These are phyloP conservation scores for Backusella morwellensis DNA, from an alignment of 192 early-diverging fungal species.

Conservation along the genomic window DNA sequence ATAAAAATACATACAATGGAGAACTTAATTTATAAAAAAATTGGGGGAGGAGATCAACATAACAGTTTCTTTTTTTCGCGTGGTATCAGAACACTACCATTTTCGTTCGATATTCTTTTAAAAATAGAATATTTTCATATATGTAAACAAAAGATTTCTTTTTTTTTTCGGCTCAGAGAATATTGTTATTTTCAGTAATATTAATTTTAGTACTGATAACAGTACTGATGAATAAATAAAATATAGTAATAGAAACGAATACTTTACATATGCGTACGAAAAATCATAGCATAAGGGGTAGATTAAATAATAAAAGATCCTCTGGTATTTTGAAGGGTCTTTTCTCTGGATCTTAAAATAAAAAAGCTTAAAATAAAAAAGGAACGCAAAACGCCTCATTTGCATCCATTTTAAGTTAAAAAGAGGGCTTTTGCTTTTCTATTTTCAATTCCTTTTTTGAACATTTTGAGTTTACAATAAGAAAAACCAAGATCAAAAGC, in stretches of 20 bases:
- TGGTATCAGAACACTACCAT: neutral
- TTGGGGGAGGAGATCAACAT: neutral
- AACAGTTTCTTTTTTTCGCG: neutral
- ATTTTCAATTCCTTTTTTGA: neutral
- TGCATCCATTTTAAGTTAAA: slow-evolving; percentile 1
- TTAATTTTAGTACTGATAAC: no score
- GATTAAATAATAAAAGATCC: no score
- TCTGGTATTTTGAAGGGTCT: neutral
- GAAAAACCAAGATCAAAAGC: neutral
- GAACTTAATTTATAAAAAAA: neutral
- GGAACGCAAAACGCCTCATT: neutral
- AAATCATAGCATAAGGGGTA: neutral
- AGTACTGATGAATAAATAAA: no score
- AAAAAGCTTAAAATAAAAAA: neutral
- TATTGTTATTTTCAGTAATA: no score
- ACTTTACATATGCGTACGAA: neutral
- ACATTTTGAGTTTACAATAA: neutral
- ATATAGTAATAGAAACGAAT: no score
- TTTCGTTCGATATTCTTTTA: neutral
- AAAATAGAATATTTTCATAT: neutral
- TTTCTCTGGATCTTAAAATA: neutral
- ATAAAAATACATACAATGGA: neutral
- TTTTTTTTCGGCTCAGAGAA: no score
- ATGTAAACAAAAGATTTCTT: neutral
- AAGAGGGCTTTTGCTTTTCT: slow-evolving; percentile 3